Evolutionary conservation across 1,284 basidiomycete species (phyloP).

Genomic region (Crucibulum cyathiforme): DNA sequence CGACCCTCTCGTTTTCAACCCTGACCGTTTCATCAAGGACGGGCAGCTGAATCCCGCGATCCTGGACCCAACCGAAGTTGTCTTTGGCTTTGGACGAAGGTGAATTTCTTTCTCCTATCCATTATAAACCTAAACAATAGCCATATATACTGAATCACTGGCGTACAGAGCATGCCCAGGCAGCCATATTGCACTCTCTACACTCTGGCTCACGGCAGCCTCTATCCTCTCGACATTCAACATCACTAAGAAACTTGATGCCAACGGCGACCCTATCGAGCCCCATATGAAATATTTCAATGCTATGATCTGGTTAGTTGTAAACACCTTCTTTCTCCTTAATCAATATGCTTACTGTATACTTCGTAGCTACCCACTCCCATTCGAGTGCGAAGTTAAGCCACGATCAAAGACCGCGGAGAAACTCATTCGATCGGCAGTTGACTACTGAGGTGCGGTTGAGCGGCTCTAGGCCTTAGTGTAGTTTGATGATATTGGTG

Average conservation of each 20-base stretch:
- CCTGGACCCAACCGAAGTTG: slow-evolving; percentile 33
- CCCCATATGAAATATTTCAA: slow-evolving; percentile 38
- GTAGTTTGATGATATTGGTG: not conserved
- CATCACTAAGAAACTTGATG: slow-evolving; percentile 41
- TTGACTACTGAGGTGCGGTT: not conserved
- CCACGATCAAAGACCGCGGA: slow-evolving; percentile 28
- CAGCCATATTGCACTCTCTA: slow-evolving; percentile 40
- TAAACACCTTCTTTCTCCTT: slow-evolving; percentile 36
- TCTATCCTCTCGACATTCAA: slow-evolving; percentile 44
- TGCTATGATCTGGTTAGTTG: slow-evolving; percentile 27
- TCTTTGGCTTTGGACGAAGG: slow-evolving; percentile 46
- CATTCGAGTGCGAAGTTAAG: slow-evolving; percentile 35
- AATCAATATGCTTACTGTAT: not conserved
- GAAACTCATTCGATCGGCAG: not conserved
- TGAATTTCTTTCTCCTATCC: slow-evolving; percentile 4
- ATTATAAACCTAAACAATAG: not conserved
- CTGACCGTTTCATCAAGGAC: slow-evolving; percentile 40
- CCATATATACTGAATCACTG: not conserved
- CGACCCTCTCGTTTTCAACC: slow-evolving; percentile 44
- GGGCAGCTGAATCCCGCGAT: slow-evolving; percentile 35
- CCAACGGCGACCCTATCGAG: slow-evolving; percentile 40
- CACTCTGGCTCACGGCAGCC: slow-evolving; percentile 46
- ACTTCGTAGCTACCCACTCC: slow-evolving; percentile 31
- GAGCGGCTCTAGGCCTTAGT: not conserved
- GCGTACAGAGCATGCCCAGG: slow-evolving; percentile 45